Percentiles rank a stretch among this genome's conserved stretches.
These are phyloP conservation scores for Pseudogymnoascus sp. DNA, from an alignment of 2,329 filamentous ascomycete genomes.

Conservation along the genomic window DNA sequence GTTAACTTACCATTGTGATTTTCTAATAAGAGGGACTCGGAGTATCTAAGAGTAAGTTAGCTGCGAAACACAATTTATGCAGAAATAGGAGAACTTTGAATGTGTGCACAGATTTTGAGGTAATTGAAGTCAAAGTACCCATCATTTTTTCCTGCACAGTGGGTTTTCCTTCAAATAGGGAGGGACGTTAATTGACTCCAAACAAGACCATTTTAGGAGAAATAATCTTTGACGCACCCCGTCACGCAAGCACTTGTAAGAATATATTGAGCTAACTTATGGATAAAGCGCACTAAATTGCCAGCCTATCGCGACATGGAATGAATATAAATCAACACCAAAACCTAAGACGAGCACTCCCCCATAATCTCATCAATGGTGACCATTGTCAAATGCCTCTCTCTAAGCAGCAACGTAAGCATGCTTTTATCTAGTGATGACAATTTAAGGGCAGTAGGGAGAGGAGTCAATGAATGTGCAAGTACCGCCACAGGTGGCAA, in stretches of 20 bases:
- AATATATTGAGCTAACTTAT: neutral
- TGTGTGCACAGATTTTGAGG: slow-evolving; percentile 15
- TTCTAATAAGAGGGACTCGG: too few relatives aligned
- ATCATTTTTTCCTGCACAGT: slow-evolving; percentile 13
- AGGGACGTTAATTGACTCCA: too few relatives aligned
- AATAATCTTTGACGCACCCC: too few relatives aligned
- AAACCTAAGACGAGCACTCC: neutral
- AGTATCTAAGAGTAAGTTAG: neutral
- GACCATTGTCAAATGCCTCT: neutral
- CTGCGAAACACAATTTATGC: slow-evolving; percentile 8
- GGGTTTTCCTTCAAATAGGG: too few relatives aligned
- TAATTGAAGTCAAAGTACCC: slow-evolving; percentile 15
- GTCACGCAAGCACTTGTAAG: neutral
- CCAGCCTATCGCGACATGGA: neutral
- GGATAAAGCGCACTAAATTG: neutral
- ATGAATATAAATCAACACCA: neutral
- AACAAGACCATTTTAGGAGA: too few relatives aligned
- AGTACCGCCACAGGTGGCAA: neutral
- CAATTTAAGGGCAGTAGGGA: neutral
- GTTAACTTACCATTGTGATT: too few relatives aligned
- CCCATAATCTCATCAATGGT: neutral
- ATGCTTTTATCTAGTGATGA: neutral
- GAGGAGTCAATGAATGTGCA: neutral
- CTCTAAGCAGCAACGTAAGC: neutral
- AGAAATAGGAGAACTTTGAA: slow-evolving; percentile 13